Evolutionary conservation across 2,329 filamentous ascomycete genomes (phyloP).

Genomic region (Lachnellula occidentalis): DNA sequence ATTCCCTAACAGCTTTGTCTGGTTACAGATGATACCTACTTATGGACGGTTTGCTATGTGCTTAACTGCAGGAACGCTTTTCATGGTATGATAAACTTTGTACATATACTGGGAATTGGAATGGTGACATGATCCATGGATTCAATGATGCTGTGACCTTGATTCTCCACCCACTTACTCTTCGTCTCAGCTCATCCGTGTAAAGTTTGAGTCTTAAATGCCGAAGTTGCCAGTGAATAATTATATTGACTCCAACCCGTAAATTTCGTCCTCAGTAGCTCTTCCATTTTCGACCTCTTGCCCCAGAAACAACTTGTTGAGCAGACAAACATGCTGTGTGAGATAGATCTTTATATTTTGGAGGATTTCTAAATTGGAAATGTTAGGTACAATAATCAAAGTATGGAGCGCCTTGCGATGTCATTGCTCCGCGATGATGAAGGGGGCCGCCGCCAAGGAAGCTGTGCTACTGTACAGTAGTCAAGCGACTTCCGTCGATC

Average conservation of each 20-base stretch:
- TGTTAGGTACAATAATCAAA: too few species aligned
- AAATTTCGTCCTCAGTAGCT: too few species aligned
- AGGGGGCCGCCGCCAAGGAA: not conserved
- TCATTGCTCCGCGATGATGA: not conserved
- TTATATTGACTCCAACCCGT: too few species aligned
- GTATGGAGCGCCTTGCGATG: not conserved
- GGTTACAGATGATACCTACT: constrained; percentile 11
- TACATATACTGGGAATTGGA: constrained; percentile 23
- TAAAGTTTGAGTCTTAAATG: too few species aligned
- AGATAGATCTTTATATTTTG: too few species aligned
- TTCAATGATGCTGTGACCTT: not conserved
- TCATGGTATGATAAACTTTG: constrained; percentile 14
- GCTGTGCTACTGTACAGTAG: not conserved
- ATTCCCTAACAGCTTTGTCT: constrained; percentile 16
- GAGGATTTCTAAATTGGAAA: too few species aligned
- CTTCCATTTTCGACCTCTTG: too few species aligned
- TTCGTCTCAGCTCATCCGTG: too few species aligned
- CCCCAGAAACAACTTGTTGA: too few species aligned
- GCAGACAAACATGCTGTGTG: too few species aligned
- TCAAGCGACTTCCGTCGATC: constrained; percentile 16
- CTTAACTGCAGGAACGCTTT: constrained; percentile 5
- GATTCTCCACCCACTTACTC: not conserved
- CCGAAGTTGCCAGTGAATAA: too few species aligned
- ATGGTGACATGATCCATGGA: not conserved
- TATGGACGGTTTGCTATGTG: constrained; percentile 6